phyloP scores from a whole-genome alignment of 225 moss, liverwort and hornwort species.

The Climacium dendroides region DNA sequence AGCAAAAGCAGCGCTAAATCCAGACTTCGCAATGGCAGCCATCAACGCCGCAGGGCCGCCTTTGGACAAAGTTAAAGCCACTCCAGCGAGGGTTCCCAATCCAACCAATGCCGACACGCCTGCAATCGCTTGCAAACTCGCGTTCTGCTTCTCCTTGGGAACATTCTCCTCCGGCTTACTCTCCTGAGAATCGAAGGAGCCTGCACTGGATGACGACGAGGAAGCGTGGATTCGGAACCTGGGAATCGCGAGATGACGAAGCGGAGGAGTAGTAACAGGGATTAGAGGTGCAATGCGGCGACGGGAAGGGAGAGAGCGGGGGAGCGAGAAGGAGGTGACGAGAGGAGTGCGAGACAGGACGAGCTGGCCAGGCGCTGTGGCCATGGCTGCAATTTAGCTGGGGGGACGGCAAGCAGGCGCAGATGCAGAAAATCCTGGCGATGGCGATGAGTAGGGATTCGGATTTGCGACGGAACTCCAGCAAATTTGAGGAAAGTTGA shows the following conservation, averaged over 20 bases:
- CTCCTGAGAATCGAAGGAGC: constrained; percentile 10
- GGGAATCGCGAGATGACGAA: not conserved
- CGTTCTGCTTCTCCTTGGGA: constrained; percentile 25
- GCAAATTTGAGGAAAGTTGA: not conserved
- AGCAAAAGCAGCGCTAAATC: constrained; percentile 88
- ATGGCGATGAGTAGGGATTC: not conserved
- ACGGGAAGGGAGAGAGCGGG: not conserved
- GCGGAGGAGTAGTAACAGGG: not conserved
- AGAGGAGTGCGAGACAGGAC: not conserved
- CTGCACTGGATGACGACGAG: constrained; percentile 17
- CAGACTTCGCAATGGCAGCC: constrained; percentile 77
- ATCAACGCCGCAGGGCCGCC: constrained; percentile 66
- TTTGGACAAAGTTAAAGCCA: constrained; percentile 46
- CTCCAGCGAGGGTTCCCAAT: constrained; percentile 41
- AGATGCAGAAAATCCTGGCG: not conserved
- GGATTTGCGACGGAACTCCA: not conserved
- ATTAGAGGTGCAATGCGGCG: not conserved
- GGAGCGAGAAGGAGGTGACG: not conserved
- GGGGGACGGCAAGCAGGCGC: not conserved
- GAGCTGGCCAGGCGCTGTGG: constrained; percentile 25
- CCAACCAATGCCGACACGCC: constrained; percentile 46
- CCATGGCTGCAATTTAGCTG: not conserved
- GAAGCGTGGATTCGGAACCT: constrained; percentile 12
- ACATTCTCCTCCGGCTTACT: not conserved
- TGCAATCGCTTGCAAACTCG: constrained; percentile 51